Base-by-base conservation (phyloP, 139 green algal genomes). In the Deuterostichococcus epilithicus region DNA sequence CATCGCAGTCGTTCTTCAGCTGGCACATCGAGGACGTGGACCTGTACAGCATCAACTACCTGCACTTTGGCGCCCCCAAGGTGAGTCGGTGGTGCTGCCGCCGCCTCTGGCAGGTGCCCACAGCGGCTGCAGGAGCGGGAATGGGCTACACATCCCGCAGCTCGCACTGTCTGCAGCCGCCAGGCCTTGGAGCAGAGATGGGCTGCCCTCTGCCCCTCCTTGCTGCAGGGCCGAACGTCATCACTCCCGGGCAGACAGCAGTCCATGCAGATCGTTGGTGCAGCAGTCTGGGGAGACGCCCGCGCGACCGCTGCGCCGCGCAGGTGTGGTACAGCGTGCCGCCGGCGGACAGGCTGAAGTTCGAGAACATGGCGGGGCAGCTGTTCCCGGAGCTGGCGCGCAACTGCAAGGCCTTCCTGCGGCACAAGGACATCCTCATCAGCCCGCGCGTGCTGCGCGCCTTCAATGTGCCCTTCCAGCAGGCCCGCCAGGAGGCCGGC, bases 1-100 rank as follows among this genome's bases (percentile, higher is more conserved):
- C n/a, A n/a, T n/a, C n/a, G 87, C 80, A 91, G 39, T 88, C 76
- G 47, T 82, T 90, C 66, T 97, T 97, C 72, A 90, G 90, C 8
- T 94, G 90, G 80, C 86, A 94, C 80, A 92, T 90, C 84, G 95
- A 99, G 85, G 95, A 99, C 76, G 83, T 94, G 23, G 95, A 99
- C 84, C 87, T 99, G 20, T 90, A 92, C 66, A 94, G 85, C 81
- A 89, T 98, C 77, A 99, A 99, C 87, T 99, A 94, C 84, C 84
- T 98, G 37, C 95, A 99, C 87, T 95, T 90, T 82, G 95, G 95
- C 5, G 90, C 88, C 36, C 87, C 92, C 58, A 98, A 99, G 88
- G 86, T 93, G 22, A 90, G 89, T 4, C 22, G 2, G 1, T 65
- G 68, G 33, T 44, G 68, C 30, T 72, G 6, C 10, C 36, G 37